phyloP scores from a whole-genome alignment of 352 stramenopile species.

The Phytophthora tubulina region DNA sequence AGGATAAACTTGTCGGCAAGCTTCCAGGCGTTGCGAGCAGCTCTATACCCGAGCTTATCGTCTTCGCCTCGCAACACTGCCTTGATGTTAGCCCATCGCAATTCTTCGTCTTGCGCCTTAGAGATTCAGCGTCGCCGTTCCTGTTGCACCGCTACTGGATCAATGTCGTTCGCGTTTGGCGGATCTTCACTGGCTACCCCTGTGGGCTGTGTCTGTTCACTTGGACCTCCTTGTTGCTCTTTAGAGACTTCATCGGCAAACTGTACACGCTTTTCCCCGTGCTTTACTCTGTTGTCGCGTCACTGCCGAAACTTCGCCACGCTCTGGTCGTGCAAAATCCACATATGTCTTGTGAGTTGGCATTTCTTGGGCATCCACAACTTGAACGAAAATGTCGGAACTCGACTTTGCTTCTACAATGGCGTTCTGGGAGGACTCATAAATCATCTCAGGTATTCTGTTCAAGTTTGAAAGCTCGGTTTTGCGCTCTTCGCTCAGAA shows the following conservation, averaged over 20 bases:
- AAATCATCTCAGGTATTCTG: no score
- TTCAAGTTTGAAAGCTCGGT: no score
- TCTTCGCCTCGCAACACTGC: conserved; percentile 4
- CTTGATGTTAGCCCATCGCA: conserved; percentile 9
- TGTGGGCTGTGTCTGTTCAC: neutral
- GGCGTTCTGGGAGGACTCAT: no score
- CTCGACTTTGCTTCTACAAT: no score
- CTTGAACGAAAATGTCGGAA: no score
- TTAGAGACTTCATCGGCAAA: conserved; percentile 3
- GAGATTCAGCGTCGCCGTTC: no score
- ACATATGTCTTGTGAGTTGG: neutral
- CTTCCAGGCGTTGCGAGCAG: conserved; percentile 4
- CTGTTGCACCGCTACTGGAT: no score
- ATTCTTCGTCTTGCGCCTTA: no score
- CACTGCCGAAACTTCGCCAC: neutral
- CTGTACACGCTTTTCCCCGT: neutral
- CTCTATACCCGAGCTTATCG: neutral
- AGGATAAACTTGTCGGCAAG: conserved; percentile 4
- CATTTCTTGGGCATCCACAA: neutral
- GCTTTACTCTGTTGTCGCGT: conserved; percentile 4
- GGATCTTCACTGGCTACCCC: no score
- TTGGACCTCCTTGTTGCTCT: no score
- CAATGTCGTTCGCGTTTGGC: no score
- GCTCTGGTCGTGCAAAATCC: neutral
- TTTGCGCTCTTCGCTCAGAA: no score